These are phyloP conservation scores for Meripilus lineatus DNA, from an alignment of 1,284 basidiomycete genomes.

Conservation along the genomic window DNA sequence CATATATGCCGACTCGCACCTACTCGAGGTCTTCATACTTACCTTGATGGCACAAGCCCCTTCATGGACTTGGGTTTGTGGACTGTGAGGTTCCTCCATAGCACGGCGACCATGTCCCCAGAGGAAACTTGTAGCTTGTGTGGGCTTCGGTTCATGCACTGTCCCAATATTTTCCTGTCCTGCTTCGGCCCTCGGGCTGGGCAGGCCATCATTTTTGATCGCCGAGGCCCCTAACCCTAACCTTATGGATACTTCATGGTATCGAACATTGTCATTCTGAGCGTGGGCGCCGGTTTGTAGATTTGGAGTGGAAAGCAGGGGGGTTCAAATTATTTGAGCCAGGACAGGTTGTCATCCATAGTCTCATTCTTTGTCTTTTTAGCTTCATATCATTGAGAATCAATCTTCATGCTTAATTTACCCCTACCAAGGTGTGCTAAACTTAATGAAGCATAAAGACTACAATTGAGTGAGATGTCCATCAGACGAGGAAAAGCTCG, in stretches of 20 bases:
- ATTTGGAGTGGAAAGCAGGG: too few species aligned
- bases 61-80: slow-evolving; percentile 38
- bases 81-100: slow-evolving; percentile 48
- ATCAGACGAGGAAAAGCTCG: too few species aligned
- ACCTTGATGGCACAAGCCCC: slow-evolving; percentile 31
- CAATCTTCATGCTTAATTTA: too few species aligned
- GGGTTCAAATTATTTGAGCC: too few species aligned
- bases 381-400: too few species aligned
- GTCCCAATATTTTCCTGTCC: slow-evolving; percentile 70
- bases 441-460: too few species aligned
- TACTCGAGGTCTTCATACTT: slow-evolving; percentile 18
- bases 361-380: too few species aligned
- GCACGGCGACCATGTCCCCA: slow-evolving; percentile 68
- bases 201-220: slow-evolving; percentile 27
- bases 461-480: too few species aligned
- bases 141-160: slow-evolving; percentile 62
- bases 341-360: too few species aligned
- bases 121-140: slow-evolving; percentile 47
- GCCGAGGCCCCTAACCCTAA: slow-evolving; percentile 27
- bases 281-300: too few species aligned
- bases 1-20: slow-evolving; percentile 19
- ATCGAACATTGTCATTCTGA: too few species aligned
- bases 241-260: slow-evolving; percentile 17
- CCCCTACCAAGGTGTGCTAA: too few species aligned
- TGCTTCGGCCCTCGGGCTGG: slow-evolving; percentile 44